Conservation (phyloP, 441 rosid species). For the Manihot esculenta region DNA sequence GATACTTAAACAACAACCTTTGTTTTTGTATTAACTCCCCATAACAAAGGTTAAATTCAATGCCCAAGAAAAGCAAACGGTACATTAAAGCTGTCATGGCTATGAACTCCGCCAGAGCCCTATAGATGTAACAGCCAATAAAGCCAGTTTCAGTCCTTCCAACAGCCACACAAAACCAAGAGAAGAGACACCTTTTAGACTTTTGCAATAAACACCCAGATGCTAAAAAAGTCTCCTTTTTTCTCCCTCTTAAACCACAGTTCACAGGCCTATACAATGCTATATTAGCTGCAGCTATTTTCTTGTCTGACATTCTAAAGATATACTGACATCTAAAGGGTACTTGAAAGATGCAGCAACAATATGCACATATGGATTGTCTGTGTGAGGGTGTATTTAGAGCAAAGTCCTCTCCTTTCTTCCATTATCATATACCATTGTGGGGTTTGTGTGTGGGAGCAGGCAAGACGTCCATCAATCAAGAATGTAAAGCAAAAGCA, state of each 20-base stretch:
- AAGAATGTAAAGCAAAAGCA: neutral
- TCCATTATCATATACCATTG: slow-evolving; percentile 22
- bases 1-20: slow-evolving; percentile 32
- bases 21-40: slow-evolving; percentile 42
- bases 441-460: slow-evolving; percentile 28
- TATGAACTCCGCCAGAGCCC: slow-evolving; percentile 36
- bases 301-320: slow-evolving; percentile 26
- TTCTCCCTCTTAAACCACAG: neutral
- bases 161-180: slow-evolving; percentile 20
- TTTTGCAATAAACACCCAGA: slow-evolving; percentile 30
- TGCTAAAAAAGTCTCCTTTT: slow-evolving; percentile 9
- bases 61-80: slow-evolving; percentile 35
- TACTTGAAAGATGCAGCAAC: slow-evolving; percentile 6
- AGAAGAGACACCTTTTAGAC: slow-evolving; percentile 30
- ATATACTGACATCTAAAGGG: slow-evolving; percentile 25
- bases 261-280: slow-evolving; percentile 40
- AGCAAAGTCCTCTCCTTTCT: slow-evolving; percentile 20
- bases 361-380: neutral
- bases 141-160: slow-evolving; percentile 27
- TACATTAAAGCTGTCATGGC: slow-evolving; percentile 41
- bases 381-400: neutral
- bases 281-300: slow-evolving; percentile 21
- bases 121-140: slow-evolving; percentile 31
- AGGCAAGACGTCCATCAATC: slow-evolving; percentile 24
- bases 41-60: slow-evolving; percentile 34